Percentiles rank a stretch among this genome's conserved stretches.
These are phyloP conservation scores for Aegilops speltoides DNA, from an alignment of 176 grass and related monocot genomes.

Conservation along the genomic window DNA sequence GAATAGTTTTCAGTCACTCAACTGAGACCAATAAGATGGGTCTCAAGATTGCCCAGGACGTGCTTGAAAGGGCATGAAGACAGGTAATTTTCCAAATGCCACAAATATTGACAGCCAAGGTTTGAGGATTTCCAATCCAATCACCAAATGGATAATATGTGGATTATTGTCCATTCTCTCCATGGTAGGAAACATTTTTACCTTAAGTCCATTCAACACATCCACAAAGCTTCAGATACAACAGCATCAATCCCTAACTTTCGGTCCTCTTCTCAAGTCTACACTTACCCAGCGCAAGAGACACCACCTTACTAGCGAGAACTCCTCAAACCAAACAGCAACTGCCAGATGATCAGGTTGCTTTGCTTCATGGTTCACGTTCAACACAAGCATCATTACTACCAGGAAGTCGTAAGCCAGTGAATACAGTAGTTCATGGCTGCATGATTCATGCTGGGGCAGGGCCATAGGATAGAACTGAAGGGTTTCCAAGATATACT, in stretches of 20 bases:
- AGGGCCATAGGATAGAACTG: neutral
- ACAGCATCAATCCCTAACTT: neutral
- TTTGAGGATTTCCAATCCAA: neutral
- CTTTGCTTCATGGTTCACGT: neutral
- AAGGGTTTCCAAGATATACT: neutral
- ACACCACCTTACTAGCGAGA: neutral
- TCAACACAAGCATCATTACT: neutral
- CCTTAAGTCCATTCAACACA: neutral
- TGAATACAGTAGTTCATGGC: neutral
- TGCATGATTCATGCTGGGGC: neutral
- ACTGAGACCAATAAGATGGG: neutral
- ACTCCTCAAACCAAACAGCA: neutral
- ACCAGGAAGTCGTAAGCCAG: neutral
- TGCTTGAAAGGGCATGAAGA: no score
- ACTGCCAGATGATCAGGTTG: neutral
- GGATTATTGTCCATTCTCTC: neutral
- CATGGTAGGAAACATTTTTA: neutral
- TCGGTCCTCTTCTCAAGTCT: neutral
- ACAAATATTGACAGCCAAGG: no score
- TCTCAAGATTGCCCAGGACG: neutral
- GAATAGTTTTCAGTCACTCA: neutral
- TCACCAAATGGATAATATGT: neutral
- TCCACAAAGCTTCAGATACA: neutral
- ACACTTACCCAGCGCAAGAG: neutral
- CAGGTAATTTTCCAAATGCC: no score